Evolutionary conservation across 2,329 filamentous ascomycete species (phyloP).

Genomic region (Fusarium agapanthi): DNA sequence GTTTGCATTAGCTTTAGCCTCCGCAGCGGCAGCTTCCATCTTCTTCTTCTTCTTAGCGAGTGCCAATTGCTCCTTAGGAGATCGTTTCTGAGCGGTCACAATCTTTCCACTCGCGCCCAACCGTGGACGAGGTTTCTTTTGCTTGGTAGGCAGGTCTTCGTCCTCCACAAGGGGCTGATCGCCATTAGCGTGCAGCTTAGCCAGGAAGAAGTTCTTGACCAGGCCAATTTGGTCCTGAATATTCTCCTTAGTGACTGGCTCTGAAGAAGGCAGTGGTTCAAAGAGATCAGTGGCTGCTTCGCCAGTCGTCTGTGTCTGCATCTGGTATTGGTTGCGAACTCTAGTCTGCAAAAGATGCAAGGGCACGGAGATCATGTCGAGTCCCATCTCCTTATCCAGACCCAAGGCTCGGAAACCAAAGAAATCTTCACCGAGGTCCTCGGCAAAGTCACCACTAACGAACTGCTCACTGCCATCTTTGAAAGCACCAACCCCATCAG

Average conservation of each 20-base stretch:
- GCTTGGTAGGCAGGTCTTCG: slow-evolving; percentile 92
- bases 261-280: slow-evolving; percentile 72
- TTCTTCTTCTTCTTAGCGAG: slow-evolving; percentile 91
- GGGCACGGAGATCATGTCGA: slow-evolving; percentile 88
- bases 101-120: slow-evolving; percentile 83
- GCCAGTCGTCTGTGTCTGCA: slow-evolving; percentile 72
- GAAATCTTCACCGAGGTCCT: slow-evolving; percentile 98
- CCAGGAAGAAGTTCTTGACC: slow-evolving; percentile 89
- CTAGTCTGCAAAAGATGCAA: slow-evolving; percentile 92
- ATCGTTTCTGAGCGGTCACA: slow-evolving; percentile 82
- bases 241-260: slow-evolving; percentile 81
- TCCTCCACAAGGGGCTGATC: slow-evolving; percentile 88
- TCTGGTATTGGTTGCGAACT: slow-evolving; percentile 84
- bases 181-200: slow-evolving; percentile 84
- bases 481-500: slow-evolving; percentile 89
- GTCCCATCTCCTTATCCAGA: slow-evolving; percentile 87
- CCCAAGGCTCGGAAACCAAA: slow-evolving; percentile 98
- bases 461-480: slow-evolving; percentile 98
- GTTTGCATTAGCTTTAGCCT: slow-evolving; percentile 53
- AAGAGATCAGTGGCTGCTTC: slow-evolving; percentile 69
- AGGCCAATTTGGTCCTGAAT: slow-evolving; percentile 85
- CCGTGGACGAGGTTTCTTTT: slow-evolving; percentile 76
- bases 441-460: slow-evolving; percentile 94
- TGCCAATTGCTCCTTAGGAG: slow-evolving; percentile 82
- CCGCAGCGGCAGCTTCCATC: slow-evolving; percentile 67